A percentile compares a stretch with the other conserved stretches of the same genome.
Conservation (phyloP, 1,139 yeast species). For the Scheffersomyces cryptocercus region DNA sequence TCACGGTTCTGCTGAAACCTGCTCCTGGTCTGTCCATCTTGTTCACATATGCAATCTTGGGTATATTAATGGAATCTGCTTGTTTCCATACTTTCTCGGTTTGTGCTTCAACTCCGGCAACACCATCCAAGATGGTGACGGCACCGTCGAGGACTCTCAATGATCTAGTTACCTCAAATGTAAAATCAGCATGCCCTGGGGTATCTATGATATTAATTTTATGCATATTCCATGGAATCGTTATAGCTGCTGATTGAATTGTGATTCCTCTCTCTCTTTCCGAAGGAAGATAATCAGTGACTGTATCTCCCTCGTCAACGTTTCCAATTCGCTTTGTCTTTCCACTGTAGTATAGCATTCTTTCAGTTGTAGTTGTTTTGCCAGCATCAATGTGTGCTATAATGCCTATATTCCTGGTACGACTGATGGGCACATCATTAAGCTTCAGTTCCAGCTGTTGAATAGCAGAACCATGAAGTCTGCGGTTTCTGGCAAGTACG, state of each 20-base stretch:
- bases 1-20: conserved; percentile 86
- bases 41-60: conserved; percentile 78
- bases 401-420: conserved; percentile 72
- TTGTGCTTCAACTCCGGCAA: conserved; percentile 98
- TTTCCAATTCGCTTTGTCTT: conserved; percentile 80
- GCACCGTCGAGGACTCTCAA: conserved; percentile 92
- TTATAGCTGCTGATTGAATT: conserved; percentile 93
- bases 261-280: conserved; percentile 95
- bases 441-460: conserved; percentile 16
- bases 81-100: conserved; percentile 97
- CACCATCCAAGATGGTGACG: conserved; percentile 89
- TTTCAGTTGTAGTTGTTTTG: conserved; percentile 84
- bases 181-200: conserved; percentile 98
- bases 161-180: conserved; percentile 90
- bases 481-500: too few species aligned
- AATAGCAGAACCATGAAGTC: too few species aligned
- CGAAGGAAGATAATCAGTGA: conserved; percentile 87
- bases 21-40: conserved; percentile 98
- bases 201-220: conserved; percentile 89
- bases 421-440: conserved; percentile 28
- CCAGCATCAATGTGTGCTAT: conserved; percentile 93
- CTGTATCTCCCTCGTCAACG: conserved; percentile 96
- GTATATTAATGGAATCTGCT: conserved; percentile 66
- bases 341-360: conserved; percentile 89
- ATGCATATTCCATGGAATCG: conserved; percentile 80